Percentiles rank a stretch among this genome's conserved stretches.
Conservation (phyloP, 169 alveolate species). For the Plasmodium relictum region DNA sequence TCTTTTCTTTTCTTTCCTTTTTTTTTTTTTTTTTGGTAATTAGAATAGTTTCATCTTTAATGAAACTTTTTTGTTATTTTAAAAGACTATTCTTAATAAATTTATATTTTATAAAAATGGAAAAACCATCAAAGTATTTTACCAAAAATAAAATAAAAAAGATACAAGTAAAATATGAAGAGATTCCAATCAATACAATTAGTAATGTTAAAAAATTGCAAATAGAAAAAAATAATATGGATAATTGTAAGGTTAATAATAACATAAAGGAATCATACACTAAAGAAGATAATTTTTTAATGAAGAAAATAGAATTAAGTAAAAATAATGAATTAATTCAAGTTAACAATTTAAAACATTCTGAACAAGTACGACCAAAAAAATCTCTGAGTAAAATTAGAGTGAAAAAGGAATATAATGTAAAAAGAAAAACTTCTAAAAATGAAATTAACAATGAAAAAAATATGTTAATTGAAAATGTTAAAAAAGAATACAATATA, state of each 20-base stretch:
- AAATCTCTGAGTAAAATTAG: neutral
- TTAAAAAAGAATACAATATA: neutral
- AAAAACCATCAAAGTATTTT: constrained; percentile 42
- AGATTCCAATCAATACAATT: neutral
- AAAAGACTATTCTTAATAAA: constrained; percentile 29
- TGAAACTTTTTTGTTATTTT: constrained; percentile 15
- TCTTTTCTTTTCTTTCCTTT: too few relatives aligned
- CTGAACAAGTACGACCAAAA: neutral
- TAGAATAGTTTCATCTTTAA: neutral
- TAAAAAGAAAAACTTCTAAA: neutral
- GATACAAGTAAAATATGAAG: constrained; percentile 40
- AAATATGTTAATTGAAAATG: neutral
- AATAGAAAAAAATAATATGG: neutral
- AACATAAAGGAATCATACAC: neutral
- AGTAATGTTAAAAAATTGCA: neutral
- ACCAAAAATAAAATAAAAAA: constrained; percentile 25
- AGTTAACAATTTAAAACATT: too few relatives aligned
- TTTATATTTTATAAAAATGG: constrained; percentile 41
- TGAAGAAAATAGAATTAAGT: too few relatives aligned
- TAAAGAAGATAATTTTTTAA: too few relatives aligned
- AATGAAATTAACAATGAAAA: constrained; percentile 1
- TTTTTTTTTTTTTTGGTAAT: too few relatives aligned
- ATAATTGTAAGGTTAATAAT: neutral
- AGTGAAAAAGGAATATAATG: neutral
- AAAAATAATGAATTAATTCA: too few relatives aligned